phyloP scores from a whole-genome alignment of 2,329 filamentous ascomycete genomes.

The Tolypocladium paradoxum region DNA sequence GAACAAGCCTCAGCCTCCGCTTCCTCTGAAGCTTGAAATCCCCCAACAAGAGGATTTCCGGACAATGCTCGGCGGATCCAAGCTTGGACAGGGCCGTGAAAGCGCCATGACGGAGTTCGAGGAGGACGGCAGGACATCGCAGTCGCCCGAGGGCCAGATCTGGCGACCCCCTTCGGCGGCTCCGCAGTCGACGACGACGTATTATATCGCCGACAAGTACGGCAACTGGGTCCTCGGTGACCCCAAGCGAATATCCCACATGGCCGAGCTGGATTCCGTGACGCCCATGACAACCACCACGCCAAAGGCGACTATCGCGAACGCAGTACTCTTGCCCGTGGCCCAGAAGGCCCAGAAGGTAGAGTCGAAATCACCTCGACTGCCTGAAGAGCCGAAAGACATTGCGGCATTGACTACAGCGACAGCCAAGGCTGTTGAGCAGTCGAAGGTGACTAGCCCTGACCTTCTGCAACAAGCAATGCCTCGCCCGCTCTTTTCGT shows the following conservation, averaged over 20 bases:
- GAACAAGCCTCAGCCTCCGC: slow-evolving; percentile 10
- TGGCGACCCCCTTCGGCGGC: slow-evolving; percentile 39
- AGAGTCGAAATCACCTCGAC: background rate
- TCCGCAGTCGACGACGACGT: slow-evolving; percentile 32
- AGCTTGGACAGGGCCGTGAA: slow-evolving; percentile 17
- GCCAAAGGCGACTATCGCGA: slow-evolving; percentile 6
- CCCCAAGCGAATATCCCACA: slow-evolving; percentile 15
- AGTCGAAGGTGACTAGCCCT: background rate
- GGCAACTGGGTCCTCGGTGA: slow-evolving; percentile 43
- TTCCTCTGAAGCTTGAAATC: slow-evolving; percentile 18
- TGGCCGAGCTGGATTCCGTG: slow-evolving; percentile 14
- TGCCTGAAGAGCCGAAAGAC: background rate
- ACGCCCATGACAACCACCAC: slow-evolving; percentile 6
- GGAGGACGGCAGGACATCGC: slow-evolving; percentile 32
- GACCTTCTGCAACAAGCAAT: slow-evolving; percentile 1
- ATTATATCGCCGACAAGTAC: slow-evolving; percentile 40
- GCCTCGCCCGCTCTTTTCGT: slow-evolving; percentile 14
- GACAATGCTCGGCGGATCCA: background rate
- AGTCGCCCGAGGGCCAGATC: slow-evolving; percentile 28
- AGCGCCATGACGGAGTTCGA: slow-evolving; percentile 43
- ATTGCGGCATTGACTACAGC: background rate
- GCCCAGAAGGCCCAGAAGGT: background rate
- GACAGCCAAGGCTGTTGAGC: background rate
- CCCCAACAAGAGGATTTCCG: background rate
- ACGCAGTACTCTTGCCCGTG: background rate